These are phyloP conservation scores for Psophocarpus tetragonolobus DNA, from an alignment of 306 rosid species.

Conservation along the genomic window DNA sequence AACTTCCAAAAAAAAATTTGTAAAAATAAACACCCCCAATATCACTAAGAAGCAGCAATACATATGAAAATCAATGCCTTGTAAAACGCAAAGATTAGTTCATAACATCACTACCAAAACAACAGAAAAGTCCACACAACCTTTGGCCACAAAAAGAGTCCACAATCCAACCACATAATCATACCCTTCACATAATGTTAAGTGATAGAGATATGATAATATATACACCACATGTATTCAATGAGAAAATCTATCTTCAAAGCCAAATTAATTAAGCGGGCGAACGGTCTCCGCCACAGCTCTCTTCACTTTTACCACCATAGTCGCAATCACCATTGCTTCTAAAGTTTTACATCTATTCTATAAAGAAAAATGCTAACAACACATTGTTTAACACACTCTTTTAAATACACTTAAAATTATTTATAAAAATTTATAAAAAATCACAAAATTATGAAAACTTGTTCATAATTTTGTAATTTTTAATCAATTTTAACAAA, in stretches of 20 bases:
- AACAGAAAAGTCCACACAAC: conserved; percentile 11
- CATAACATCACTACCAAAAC: conserved; percentile 14
- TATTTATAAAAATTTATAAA: neutral
- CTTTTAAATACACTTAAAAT: neutral
- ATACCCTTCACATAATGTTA: conserved; percentile 31
- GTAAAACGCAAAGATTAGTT: neutral
- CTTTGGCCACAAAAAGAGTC: neutral
- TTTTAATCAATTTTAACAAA: neutral
- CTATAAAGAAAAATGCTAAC: neutral
- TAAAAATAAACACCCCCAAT: conserved; percentile 22
- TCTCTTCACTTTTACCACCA: neutral
- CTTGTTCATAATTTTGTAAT: neutral
- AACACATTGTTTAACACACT: neutral
- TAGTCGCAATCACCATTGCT: conserved; percentile 29
- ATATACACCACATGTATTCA: conserved; percentile 42
- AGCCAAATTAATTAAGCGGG: conserved; percentile 52
- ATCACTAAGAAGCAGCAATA: conserved; percentile 31
- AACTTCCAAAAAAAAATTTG: conserved; percentile 4
- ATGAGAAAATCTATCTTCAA: conserved; percentile 22
- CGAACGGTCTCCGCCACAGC: conserved; percentile 66
- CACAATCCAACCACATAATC: conserved; percentile 34
- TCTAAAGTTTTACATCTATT: conserved; percentile 19
- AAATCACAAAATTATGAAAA: neutral
- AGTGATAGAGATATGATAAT: conserved; percentile 11
- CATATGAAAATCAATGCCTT: conserved; percentile 35